A percentile compares a stretch with the other conserved stretches of the same genome.
These are phyloP conservation scores for Eutypella sp. DNA, from an alignment of 2,329 filamentous ascomycete genomes.

Conservation along the genomic window DNA sequence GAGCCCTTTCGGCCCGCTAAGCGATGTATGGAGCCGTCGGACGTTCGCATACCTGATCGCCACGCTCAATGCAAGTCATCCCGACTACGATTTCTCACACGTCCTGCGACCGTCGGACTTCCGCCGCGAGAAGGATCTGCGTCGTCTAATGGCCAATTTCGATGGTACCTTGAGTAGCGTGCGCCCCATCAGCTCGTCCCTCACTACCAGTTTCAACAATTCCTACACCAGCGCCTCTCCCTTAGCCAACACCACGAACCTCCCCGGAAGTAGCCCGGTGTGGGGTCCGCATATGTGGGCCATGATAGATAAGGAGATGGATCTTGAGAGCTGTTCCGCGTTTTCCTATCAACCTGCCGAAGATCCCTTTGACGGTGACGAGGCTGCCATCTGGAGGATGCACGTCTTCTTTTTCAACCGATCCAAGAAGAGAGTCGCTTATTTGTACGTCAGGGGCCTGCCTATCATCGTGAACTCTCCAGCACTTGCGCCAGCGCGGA, in stretches of 20 bases:
- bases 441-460: constrained; percentile 87
- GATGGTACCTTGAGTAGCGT: constrained; percentile 86
- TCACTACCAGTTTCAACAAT: constrained; percentile 31
- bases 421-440: constrained; percentile 83
- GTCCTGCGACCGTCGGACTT: constrained; percentile 87
- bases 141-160: constrained; percentile 78
- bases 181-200: constrained; percentile 53
- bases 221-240: constrained; percentile 35
- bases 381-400: constrained; percentile 88
- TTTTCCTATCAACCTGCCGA: constrained; percentile 88
- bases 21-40: constrained; percentile 79
- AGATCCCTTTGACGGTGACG: constrained; percentile 86
- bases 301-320: constrained; percentile 91
- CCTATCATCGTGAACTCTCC: constrained; percentile 55
- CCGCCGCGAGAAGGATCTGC: constrained; percentile 73
- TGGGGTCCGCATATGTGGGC: constrained; percentile 94
- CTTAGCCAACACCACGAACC: constrained; percentile 33
- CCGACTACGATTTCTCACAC: constrained; percentile 96
- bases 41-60: constrained; percentile 96
- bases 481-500: constrained; percentile 21
- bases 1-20: constrained; percentile 87
- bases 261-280: constrained; percentile 48
- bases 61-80: constrained; percentile 90
- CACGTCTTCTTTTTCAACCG: constrained; percentile 99
- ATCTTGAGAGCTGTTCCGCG: constrained; percentile 77